Base-by-base conservation (phyloP, 257 asterid species). In the Ehretia macrophylla region DNA sequence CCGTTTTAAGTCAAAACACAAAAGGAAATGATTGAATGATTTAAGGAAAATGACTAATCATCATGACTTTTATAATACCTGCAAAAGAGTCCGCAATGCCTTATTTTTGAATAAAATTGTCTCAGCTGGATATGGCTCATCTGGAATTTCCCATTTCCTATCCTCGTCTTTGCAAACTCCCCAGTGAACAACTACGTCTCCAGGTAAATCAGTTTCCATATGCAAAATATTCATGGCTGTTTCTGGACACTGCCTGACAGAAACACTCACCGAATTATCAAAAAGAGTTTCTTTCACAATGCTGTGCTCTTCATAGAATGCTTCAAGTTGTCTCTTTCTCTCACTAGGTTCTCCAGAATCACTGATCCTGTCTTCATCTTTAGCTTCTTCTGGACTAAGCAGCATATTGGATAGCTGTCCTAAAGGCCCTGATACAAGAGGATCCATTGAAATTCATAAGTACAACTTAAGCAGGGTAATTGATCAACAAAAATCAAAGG, bases 201-300 rank as follows among this genome's bases (percentile, higher is more conserved):
- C 97, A 23, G 89, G 95, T 73, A 92, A 62, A 77, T 92, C 96
- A 32, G 99, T 92, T 81, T 86, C 96, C 48, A 92, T 75, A 64
- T 52, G 44, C 88, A 92, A 59, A 64, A 76, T 47, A 76, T 78
- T 77, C 75, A 69, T 81, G 59, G 77, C 64, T 48, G 76, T 72
- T 70, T 83, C 84, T 55, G 56, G 72, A 68, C 80, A 68, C 52
- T 71, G 78, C 63, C 62, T 77, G 39, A 81, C 95, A 61, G 95
- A 83, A 60, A 93, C 94, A 42, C 61, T 72, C 63, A 93, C 53
- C 18, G 68, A 66, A 71, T 84, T 78, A 51, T 80, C 81, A 48
- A 63, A 58, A 55, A 70, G 27, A 58, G 79, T 55, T 69, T 86
- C 99, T 72, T 82, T 88, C 44, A 73, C 75, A 60, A 92, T 69